These are phyloP conservation scores for Sungouiozyma intestinalis DNA, from an alignment of 805 yeast genomes.

Conservation along the genomic window DNA sequence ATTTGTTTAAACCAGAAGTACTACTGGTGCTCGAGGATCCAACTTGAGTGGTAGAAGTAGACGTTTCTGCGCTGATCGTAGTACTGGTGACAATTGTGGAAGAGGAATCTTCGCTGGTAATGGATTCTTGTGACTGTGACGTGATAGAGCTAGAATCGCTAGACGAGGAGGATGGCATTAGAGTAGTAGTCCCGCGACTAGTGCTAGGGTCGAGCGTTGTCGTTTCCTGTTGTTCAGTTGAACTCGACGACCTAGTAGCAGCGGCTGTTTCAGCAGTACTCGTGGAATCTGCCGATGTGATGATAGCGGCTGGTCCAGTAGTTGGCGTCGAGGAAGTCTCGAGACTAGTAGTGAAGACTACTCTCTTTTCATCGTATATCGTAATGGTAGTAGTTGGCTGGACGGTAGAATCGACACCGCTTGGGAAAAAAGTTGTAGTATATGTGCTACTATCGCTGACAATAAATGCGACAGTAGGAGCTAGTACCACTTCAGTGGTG, in stretches of 20 bases:
- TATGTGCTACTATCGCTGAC: constrained; percentile 31
- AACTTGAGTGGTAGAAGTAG: constrained; percentile 8
- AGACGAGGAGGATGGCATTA: not conserved
- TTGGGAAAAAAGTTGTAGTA: constrained; percentile 29
- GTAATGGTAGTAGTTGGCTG: constrained; percentile 30
- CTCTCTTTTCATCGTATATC: constrained; percentile 6
- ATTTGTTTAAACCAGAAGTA: constrained; percentile 21
- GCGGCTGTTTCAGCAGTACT: constrained; percentile 6
- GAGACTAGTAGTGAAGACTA: not conserved
- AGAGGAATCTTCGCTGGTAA: constrained; percentile 2
- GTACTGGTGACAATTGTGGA: too few species aligned
- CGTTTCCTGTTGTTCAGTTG: not conserved
- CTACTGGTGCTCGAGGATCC: constrained; percentile 10
- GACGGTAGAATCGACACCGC: constrained; percentile 27
- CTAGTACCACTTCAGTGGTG: constrained; percentile 29
- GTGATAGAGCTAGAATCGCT: constrained; percentile 1
- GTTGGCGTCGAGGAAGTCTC: constrained; percentile 4
- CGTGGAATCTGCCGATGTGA: constrained; percentile 6
- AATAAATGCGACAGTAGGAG: constrained; percentile 33
- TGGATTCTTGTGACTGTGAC: constrained; percentile 1
- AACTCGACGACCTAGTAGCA: constrained; percentile 3
- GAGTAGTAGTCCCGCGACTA: not conserved
- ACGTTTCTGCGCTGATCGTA: constrained; percentile 5
- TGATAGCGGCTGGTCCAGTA: constrained; percentile 6
- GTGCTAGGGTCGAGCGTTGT: not conserved